A percentile compares a stretch with the other conserved stretches of the same genome.
These are phyloP conservation scores for Mimosa pudica DNA, from an alignment of 306 rosid genomes.

Conservation along the genomic window DNA sequence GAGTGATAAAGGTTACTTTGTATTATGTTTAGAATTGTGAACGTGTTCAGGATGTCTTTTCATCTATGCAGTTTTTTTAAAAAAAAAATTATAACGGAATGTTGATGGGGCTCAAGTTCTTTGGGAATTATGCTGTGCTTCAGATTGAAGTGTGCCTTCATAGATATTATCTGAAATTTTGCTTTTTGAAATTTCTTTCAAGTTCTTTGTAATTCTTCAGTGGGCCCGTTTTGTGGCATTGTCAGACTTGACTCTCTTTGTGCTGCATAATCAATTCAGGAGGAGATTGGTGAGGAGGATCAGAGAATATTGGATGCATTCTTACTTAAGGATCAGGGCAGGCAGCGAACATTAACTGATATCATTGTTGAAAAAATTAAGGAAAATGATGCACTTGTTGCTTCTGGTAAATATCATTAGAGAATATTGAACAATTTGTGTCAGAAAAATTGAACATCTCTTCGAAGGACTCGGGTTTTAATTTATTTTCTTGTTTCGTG, in stretches of 20 bases:
- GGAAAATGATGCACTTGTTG: conserved; percentile 55
- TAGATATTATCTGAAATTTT: conserved; percentile 64
- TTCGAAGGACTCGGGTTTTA: not conserved
- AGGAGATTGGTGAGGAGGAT: conserved; percentile 70
- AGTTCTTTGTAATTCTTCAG: not conserved
- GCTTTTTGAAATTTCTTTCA: conserved; percentile 25
- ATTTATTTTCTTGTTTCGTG: conserved; percentile 29
- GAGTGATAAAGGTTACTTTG: conserved; percentile 5
- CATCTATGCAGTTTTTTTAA: not conserved
- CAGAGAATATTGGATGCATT: conserved; percentile 69
- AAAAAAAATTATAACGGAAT: not conserved
- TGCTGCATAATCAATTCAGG: conserved; percentile 31
- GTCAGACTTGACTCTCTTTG: not conserved
- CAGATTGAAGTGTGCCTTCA: conserved; percentile 24
- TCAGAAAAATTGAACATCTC: not conserved
- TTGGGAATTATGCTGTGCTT: not conserved
- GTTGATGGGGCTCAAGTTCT: not conserved
- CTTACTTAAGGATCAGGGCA: conserved; percentile 47
- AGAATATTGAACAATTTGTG: not conserved
- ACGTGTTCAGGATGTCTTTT: not conserved
- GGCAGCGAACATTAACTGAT: conserved; percentile 66
- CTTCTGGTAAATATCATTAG: conserved; percentile 51
- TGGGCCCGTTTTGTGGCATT: not conserved
- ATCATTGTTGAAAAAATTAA: conserved; percentile 70
- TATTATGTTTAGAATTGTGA: not conserved